Base-by-base conservation (phyloP, 345 rosid genomes). In the Salix dunnii region DNA sequence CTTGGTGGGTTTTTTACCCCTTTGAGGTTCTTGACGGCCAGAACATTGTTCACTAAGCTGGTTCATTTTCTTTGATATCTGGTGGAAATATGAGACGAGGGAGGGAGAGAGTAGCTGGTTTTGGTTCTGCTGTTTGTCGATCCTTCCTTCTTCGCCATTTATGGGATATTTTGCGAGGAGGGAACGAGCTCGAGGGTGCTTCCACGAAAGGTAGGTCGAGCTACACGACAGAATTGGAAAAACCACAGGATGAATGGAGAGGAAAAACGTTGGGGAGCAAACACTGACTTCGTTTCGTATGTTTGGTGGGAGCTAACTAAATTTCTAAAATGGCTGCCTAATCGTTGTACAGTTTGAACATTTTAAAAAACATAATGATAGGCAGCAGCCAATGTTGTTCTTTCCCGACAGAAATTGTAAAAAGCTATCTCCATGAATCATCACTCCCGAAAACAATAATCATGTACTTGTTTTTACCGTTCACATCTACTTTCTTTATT, bases 201-300 rank as follows among this genome's bases (percentile, higher is more conserved):
- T 84, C 83, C 81, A 25, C 43, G 85, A 81, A 84, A 73, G 23
- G 21, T 31, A 42, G 78, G 31, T 6, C 20, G 1, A 6, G 16
- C 48, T 58, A 14, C 66, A 64, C 1, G 73, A 76, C 79, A 76
- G 79, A 74, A 17, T 66, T 76, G 72, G 78, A 84, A 76, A 76
- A 65, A 7, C 12, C 46, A 13, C 12, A 42, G 58, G 40, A 60
- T 7, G 65, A 61, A 67, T 33, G 64, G 64, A 28, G 63, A 73
- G 23, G 40, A 20, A 27, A 25, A 20, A 21, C 25, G 12, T 23
- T 6, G 8, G 23, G 2, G 62, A n/a, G 23, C 20, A 12, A 7
- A 55, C 21, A 20, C 20, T 46, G 18, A 14, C 49, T 46, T 46
- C 16, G n/a, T 16, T 55, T 55, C 27, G 9, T 21, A 5, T 20